Conservation (phyloP, 169 alveolate species). For the Neospora caninum region DNA sequence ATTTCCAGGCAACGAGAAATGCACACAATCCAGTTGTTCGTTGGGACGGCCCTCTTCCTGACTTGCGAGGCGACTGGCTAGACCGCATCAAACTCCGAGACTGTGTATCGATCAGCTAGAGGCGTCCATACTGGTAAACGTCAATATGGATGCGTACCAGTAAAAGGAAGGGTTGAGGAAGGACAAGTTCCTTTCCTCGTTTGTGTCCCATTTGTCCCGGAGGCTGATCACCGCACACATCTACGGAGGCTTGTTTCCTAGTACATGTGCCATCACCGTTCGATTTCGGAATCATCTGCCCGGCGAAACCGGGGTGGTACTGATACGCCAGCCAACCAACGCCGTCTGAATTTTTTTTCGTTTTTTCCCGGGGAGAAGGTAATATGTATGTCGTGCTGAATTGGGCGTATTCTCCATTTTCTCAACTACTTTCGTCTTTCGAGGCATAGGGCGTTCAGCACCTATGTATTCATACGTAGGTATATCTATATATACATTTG, state of each 20-base stretch:
- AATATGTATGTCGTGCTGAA: no score
- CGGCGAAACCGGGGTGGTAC: not conserved
- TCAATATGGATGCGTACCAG: not conserved
- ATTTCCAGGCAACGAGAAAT: not conserved
- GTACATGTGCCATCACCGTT: not conserved
- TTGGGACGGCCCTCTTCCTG: not conserved
- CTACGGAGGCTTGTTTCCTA: not conserved
- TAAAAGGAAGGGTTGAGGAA: not conserved
- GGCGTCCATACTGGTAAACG: not conserved
- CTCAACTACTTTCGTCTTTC: no score
- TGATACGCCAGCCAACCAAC: not conserved
- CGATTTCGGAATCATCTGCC: not conserved
- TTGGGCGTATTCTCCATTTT: no score
- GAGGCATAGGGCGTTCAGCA: no score
- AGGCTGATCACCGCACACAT: not conserved
- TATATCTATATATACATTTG: no score
- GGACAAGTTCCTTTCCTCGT: not conserved
- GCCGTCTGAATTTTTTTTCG: not conserved
- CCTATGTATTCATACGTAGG: no score
- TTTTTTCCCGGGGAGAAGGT: not conserved
- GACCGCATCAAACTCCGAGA: conserved; percentile 23
- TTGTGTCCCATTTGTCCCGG: not conserved
- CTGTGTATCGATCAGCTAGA: conserved; percentile 2
- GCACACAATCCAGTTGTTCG: not conserved
- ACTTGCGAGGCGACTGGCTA: conserved; percentile 18